Conservation (phyloP, 163 green algal species). For the Scenedesmus sp. region DNA sequence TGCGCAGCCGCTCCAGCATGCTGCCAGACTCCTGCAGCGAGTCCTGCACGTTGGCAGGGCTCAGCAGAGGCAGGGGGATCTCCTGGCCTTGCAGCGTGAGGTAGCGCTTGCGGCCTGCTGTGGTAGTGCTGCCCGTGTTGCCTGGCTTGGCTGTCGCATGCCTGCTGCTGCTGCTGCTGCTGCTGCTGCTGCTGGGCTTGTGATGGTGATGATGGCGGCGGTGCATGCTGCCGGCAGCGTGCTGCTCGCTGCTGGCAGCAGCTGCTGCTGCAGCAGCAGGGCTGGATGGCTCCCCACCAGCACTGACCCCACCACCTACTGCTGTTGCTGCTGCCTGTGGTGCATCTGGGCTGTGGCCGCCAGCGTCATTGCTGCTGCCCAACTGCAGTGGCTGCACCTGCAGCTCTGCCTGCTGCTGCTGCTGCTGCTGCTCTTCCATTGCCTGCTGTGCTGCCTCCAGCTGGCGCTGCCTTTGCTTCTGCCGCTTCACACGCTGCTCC, state of each 20-base stretch:
- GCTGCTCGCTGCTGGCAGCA: not conserved
- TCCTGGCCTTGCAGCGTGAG: constrained; percentile 23
- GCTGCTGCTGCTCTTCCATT: not conserved
- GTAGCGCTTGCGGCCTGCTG: not conserved
- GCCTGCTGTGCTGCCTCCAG: not conserved
- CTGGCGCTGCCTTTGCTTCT: constrained; percentile 9
- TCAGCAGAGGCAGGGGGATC: constrained; percentile 20
- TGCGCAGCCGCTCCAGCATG: constrained; percentile 45
- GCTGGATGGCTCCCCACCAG: not conserved
- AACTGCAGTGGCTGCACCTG: not conserved
- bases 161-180: constrained; percentile 13
- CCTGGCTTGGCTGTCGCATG: not conserved
- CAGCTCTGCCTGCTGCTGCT: constrained; percentile 8
- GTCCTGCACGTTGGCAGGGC: constrained; percentile 41
- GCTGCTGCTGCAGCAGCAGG: not conserved
- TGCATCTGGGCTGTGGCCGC: not conserved
- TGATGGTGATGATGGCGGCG: not conserved
- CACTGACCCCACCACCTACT: not conserved
- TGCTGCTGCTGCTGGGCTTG: not conserved
- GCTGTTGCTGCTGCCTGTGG: not conserved
- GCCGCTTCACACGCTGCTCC: not conserved
- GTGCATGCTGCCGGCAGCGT: constrained; percentile 11
- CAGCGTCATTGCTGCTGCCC: not conserved
- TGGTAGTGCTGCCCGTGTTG: not conserved
- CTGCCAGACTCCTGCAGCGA: constrained; percentile 7